Percentiles rank a stretch among this genome's conserved stretches.
Conservation (phyloP, 768 basidiomycete species). For the Pleurotus citrinopileatus region DNA sequence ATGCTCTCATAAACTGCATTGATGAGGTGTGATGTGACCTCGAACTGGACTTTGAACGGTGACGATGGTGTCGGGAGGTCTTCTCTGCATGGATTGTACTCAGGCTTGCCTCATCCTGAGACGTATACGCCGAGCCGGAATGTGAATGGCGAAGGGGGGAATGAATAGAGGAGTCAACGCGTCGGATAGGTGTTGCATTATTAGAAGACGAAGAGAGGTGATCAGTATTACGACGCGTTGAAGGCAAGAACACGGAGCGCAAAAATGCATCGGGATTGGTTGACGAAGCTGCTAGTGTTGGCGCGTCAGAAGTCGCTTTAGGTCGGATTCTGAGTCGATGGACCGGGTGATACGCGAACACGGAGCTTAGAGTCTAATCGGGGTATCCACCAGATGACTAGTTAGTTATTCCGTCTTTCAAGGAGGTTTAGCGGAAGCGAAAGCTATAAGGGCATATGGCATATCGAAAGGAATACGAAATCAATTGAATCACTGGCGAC, state of each 20-base stretch:
- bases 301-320: neutral
- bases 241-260: constrained; percentile 33
- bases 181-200: neutral
- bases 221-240: constrained; percentile 14
- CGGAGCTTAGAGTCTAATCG: constrained; percentile 49
- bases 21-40: neutral
- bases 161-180: constrained; percentile 1
- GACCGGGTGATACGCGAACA: constrained; percentile 53
- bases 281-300: constrained; percentile 7
- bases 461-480: neutral
- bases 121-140: constrained; percentile 5
- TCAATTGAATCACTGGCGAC: neutral
- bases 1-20: neutral
- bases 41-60: neutral
- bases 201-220: constrained; percentile 12
- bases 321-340: constrained; percentile 53
- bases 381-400: neutral
- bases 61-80: neutral
- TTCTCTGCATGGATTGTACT: constrained; percentile 5
- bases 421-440: constrained; percentile 1
- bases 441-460: neutral
- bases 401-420: neutral
- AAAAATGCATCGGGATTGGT: constrained; percentile 27
- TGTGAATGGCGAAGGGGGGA: constrained; percentile 3
- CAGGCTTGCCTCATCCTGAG: constrained; percentile 1